Percentiles rank a stretch among this genome's conserved stretches.
Evolutionary conservation across 768 basidiomycete species (phyloP).

Genomic region (Mycena haematopus): DNA sequence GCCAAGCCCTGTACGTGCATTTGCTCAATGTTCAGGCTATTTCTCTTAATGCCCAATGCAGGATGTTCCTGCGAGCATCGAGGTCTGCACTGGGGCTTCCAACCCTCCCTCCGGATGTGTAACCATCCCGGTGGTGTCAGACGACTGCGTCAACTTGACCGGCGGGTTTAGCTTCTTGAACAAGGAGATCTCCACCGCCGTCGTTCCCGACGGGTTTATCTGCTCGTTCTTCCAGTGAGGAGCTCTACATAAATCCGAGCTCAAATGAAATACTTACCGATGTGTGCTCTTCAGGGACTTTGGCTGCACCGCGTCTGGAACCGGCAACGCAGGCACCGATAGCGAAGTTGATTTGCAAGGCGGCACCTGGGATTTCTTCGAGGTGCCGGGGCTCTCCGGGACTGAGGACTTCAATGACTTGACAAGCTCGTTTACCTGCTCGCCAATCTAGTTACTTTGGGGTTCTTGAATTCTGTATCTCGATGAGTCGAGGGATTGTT

Average conservation of each 20-base stretch:
- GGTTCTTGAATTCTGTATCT: background rate
- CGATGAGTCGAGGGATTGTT: too few species aligned
- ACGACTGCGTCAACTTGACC: background rate
- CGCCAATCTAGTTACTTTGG: background rate
- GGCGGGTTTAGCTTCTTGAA: slow-evolving; percentile 11
- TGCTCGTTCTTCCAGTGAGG: slow-evolving; percentile 13
- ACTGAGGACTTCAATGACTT: background rate
- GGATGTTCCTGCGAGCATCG: background rate
- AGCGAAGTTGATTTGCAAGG: background rate
- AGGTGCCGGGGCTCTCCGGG: background rate
- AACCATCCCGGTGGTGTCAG: slow-evolving; percentile 1
- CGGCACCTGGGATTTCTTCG: background rate
- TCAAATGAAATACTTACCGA: background rate
- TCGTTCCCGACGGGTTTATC: slow-evolving; percentile 3
- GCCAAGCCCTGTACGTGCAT: background rate
- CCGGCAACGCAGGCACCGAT: background rate
- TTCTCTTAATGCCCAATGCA: too few species aligned
- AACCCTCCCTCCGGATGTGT: background rate
- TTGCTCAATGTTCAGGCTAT: too few species aligned
- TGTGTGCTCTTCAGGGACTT: background rate
- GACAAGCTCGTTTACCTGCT: background rate
- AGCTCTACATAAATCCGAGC: background rate
- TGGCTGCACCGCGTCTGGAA: background rate
- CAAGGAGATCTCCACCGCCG: slow-evolving; percentile 6
- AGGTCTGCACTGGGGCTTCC: background rate